Base-by-base conservation (phyloP, 75 land plant genomes). In the Azolla pinnata region DNA sequence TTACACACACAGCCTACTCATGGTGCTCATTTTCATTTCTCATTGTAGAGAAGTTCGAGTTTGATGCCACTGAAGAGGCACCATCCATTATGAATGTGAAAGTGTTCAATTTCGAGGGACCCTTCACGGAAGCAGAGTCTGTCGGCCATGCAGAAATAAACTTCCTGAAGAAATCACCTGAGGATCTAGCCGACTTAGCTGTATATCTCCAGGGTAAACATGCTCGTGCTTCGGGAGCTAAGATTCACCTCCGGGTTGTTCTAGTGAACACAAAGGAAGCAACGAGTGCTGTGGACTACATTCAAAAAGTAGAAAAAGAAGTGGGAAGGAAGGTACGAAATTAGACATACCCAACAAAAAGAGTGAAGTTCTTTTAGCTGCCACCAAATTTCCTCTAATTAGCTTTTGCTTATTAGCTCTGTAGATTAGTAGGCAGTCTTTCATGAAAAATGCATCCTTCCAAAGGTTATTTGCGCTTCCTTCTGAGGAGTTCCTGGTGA, bases 311-410 rank as follows among this genome's bases (percentile, higher is more conserved):
- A 69, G 93, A 82, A 66, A 91, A 84, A 45, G 79, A 87, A 64
- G 88, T 80, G 1, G 93, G 93, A 29, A 84, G 74, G 46, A 91
- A 87, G 93, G 97, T 91, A 54, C n/a, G n/a, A n/a, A n/a, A n/a
- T n/a, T n/a, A n/a, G n/a, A n/a, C n/a, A n/a, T n/a, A n/a, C n/a
- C n/a, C n/a, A n/a, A n/a, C n/a, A n/a, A n/a, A n/a, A n/a, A n/a
- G n/a, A n/a, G n/a, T n/a, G n/a, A n/a, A n/a, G n/a, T n/a, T n/a
- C n/a, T n/a, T n/a, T n/a, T n/a, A n/a, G n/a, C n/a, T n/a, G n/a
- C n/a, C n/a, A n/a, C n/a, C n/a, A n/a, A n/a, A n/a, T n/a, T n/a
- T n/a, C n/a, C n/a, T n/a, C n/a, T n/a, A n/a, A n/a, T n/a, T n/a
- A n/a, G n/a, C n/a, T n/a, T n/a, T n/a, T n/a, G n/a, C n/a, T n/a